A percentile compares a stretch with the other conserved stretches of the same genome.
These are phyloP conservation scores for Martiniozyma abietophila DNA, from an alignment of 805 yeast genomes.

Conservation along the genomic window DNA sequence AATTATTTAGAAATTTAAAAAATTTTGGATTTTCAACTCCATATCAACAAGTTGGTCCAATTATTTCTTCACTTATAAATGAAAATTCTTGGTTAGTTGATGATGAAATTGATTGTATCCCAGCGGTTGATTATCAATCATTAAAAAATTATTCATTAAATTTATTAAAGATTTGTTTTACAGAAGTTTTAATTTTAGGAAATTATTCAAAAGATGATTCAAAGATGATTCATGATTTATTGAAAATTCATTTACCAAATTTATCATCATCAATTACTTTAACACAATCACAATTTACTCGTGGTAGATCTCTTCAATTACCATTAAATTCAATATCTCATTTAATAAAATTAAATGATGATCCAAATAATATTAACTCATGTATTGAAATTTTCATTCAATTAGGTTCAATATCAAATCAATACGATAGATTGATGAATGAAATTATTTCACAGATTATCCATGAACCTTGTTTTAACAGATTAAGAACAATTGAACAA, in stretches of 20 bases:
- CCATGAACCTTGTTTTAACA: conserved; percentile 83
- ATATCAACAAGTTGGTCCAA: conserved; percentile 62
- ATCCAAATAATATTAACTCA: conserved; percentile 67
- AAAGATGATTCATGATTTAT: conserved; percentile 34
- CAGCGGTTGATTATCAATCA: conserved; percentile 37
- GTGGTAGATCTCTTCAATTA: conserved; percentile 34
- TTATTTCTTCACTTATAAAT: conserved; percentile 54
- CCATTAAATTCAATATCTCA: conserved; percentile 32
- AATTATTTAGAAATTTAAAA: conserved; percentile 47
- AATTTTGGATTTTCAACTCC: conserved; percentile 72
- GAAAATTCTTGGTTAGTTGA: conserved; percentile 60
- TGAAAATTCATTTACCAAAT: conserved; percentile 24
- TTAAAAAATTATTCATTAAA: conserved; percentile 36
- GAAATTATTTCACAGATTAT: conserved; percentile 65
- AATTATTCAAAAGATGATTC: conserved; percentile 54
- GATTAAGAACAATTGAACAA: conserved; percentile 88
- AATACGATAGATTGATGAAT: conserved; percentile 36
- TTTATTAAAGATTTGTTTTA: conserved; percentile 48
- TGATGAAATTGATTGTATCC: conserved; percentile 46
- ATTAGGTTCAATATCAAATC: conserved; percentile 43
- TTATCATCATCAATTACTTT: conserved; percentile 26
- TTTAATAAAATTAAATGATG: conserved; percentile 45
- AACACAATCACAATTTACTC: conserved; percentile 35
- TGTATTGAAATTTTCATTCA: conserved; percentile 75
- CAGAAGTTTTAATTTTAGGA: conserved; percentile 72